Percentiles rank a stretch among this genome's conserved stretches.
phyloP scores from a whole-genome alignment of 257 asterid species.

The Solanum sitiens region DNA sequence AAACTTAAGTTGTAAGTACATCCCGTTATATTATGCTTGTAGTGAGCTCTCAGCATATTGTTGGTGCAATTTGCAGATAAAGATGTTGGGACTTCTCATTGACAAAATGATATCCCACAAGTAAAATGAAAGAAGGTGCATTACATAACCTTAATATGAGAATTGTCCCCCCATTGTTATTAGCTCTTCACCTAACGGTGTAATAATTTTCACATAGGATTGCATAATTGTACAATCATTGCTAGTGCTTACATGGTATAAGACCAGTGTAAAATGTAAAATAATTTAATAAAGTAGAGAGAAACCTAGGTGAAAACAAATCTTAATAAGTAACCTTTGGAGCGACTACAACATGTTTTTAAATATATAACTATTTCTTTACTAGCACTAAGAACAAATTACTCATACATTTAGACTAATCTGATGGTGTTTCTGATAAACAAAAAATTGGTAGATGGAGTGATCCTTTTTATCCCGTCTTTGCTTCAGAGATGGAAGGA shows the following conservation, averaged over 20 bases:
- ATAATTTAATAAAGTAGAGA: not conserved
- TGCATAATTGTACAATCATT: not conserved
- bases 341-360: not conserved
- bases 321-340: not conserved
- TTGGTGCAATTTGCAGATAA: not conserved
- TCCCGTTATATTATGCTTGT: not conserved
- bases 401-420: not conserved
- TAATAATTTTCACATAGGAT: not conserved
- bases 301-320: not conserved
- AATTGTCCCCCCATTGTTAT: not conserved
- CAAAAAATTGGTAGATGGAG: too few relatives aligned
- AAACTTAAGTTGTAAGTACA: too few relatives aligned
- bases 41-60: not conserved
- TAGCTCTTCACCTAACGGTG: not conserved
- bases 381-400: not conserved
- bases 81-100: not conserved
- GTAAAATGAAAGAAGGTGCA: not conserved
- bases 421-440: too few relatives aligned
- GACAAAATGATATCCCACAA: not conserved
- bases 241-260: not conserved
- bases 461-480: too few relatives aligned
- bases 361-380: too few relatives aligned
- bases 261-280: not conserved
- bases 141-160: not conserved
- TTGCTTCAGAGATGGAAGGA: too few relatives aligned